Percentiles rank a stretch among this genome's conserved stretches.
Evolutionary conservation across 768 basidiomycete genomes (phyloP).

Genomic region (Pulveroboletus ravenelii): DNA sequence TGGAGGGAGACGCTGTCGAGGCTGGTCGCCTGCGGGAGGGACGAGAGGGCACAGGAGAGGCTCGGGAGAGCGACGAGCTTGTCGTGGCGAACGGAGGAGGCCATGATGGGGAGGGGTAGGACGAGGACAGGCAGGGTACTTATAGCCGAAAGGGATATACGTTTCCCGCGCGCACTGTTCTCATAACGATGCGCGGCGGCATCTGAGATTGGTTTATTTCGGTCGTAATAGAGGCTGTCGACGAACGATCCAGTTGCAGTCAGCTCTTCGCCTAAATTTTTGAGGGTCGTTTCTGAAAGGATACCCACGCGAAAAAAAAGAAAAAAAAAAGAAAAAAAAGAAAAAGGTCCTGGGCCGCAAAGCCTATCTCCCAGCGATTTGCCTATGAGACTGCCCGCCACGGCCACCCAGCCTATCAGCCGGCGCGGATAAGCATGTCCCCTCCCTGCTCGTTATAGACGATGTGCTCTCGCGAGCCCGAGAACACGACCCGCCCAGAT

Average conservation of each 20-base stretch:
- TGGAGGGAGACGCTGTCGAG: slow-evolving; percentile 63
- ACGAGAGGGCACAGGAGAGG: slow-evolving; percentile 61
- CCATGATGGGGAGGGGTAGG: slow-evolving; percentile 22
- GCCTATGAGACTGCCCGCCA: no score
- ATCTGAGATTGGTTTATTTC: slow-evolving; percentile 24
- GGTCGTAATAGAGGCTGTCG: slow-evolving; percentile 15
- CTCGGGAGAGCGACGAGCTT: slow-evolving; percentile 71
- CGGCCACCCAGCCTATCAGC: neutral
- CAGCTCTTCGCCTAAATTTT: slow-evolving; percentile 32
- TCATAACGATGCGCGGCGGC: slow-evolving; percentile 24
- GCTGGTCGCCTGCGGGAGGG: slow-evolving; percentile 68
- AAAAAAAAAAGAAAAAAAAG: no score
- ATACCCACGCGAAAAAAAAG: slow-evolving; percentile 11
- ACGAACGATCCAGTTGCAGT: slow-evolving; percentile 1
- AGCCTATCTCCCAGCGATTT: neutral
- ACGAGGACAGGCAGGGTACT: slow-evolving; percentile 9
- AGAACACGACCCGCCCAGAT: neutral
- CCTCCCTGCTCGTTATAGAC: no score
- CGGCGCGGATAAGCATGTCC: neutral
- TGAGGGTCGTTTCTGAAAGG: slow-evolving; percentile 17
- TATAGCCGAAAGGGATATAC: slow-evolving; percentile 5
- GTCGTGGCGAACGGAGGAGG: slow-evolving; percentile 33
- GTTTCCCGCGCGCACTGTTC: slow-evolving; percentile 9
- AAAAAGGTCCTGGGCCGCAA: neutral
- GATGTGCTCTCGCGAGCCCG: no score